These are phyloP conservation scores for Pulicaria dysenterica DNA, from an alignment of 129 eudicot species.

Conservation along the genomic window DNA sequence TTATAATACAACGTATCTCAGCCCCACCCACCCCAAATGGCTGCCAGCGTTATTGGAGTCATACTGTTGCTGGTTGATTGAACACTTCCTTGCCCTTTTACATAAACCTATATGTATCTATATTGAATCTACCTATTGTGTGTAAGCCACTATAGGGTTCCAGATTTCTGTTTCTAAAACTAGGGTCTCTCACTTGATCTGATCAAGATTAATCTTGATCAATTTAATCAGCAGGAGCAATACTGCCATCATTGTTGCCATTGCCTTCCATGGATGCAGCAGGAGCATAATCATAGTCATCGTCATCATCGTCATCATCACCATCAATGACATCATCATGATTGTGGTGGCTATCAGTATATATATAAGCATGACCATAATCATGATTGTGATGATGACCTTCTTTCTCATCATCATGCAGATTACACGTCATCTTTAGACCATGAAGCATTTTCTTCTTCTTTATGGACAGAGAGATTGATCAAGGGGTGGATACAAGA, in stretches of 20 bases:
- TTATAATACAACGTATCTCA: background rate
- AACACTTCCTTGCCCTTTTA: background rate
- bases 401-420: constrained; percentile 18
- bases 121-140: constrained; percentile 13
- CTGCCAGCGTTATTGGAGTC: background rate
- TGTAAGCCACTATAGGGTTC: constrained; percentile 16
- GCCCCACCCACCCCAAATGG: background rate
- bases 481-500: background rate
- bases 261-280: constrained; percentile 49
- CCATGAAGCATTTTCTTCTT: constrained; percentile 32
- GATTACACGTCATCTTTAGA: constrained; percentile 24
- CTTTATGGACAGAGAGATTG: background rate
- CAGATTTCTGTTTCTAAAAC: constrained; percentile 21
- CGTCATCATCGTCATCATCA: constrained; percentile 41
- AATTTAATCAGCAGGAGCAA: constrained; percentile 1
- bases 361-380: constrained; percentile 20
- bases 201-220: constrained; percentile 20
- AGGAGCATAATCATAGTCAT: constrained; percentile 45
- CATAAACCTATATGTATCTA: background rate
- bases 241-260: background rate
- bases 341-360: constrained; percentile 17
- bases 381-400: constrained; percentile 16
- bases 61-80: constrained; percentile 2
- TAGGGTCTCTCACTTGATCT: constrained; percentile 22
- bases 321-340: constrained; percentile 39